Conservation (phyloP, 306 rosid genomes). For the Styphnolobium japonicum region DNA sequence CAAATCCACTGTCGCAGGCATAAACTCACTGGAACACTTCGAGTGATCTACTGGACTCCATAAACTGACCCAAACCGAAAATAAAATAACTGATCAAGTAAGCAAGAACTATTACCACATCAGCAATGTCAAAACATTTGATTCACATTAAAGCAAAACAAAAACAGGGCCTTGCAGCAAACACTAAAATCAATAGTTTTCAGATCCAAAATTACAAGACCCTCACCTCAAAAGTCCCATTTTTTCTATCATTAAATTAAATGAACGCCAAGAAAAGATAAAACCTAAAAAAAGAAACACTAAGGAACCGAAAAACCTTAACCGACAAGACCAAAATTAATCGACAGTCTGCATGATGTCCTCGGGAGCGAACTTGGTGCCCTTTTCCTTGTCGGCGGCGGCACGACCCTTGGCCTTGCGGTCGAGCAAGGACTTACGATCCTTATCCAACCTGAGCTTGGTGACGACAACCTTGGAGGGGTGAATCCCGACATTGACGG, state of each 20-base stretch:
- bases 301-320: neutral
- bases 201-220: constrained; percentile 6
- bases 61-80: too few relatives aligned
- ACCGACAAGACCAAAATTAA: constrained; percentile 16
- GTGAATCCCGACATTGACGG: constrained; percentile 81
- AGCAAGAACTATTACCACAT: neutral
- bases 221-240: neutral
- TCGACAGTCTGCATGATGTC: constrained; percentile 88
- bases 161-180: neutral
- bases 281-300: neutral
- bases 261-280: neutral
- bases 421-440: constrained; percentile 72
- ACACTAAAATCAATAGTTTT: neutral
- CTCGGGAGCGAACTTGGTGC: constrained; percentile 79
- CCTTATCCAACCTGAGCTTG: constrained; percentile 83
- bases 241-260: neutral
- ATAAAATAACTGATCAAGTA: too few relatives aligned
- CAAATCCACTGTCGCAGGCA: too few relatives aligned
- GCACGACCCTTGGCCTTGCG: constrained; percentile 93
- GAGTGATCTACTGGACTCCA: too few relatives aligned
- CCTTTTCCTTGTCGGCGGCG: constrained; percentile 89
- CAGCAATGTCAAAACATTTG: neutral
- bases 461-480: constrained; percentile 76
- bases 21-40: too few relatives aligned
- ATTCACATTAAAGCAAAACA: neutral